Conservation (phyloP, 2,329 filamentous ascomycete genomes). For the Pseudogymnoascus sp. region DNA sequence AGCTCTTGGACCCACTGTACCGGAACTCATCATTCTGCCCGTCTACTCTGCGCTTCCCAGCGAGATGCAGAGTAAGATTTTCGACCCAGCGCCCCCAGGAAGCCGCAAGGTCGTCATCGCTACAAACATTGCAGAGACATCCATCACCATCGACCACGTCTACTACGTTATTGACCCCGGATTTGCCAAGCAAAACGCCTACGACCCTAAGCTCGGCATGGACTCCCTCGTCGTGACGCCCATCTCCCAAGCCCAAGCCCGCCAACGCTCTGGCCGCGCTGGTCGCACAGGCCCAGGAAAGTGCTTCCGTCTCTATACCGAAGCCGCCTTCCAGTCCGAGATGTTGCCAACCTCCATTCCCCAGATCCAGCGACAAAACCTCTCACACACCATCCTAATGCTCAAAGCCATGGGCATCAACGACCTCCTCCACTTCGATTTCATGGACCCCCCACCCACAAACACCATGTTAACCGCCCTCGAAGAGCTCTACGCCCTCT, state of each 20-base stretch:
- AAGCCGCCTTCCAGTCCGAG: conserved; percentile 89
- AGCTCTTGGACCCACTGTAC: conserved; percentile 78
- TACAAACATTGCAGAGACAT: conserved; percentile 97
- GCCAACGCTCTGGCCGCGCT: conserved; percentile 85
- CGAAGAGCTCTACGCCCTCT: conserved; percentile 88
- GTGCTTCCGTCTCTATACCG: conserved; percentile 90
- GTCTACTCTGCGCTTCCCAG: conserved; percentile 93
- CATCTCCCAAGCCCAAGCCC: conserved; percentile 93
- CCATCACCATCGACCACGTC: conserved; percentile 94
- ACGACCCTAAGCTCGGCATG: conserved; percentile 96
- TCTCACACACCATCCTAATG: conserved; percentile 91
- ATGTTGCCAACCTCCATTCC: conserved; percentile 95
- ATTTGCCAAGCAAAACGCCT: conserved; percentile 96
- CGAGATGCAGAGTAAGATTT: conserved; percentile 90
- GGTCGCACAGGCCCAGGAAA: conserved; percentile 93
- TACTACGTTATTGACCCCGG: conserved; percentile 96
- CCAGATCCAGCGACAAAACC: conserved; percentile 90
- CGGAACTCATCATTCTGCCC: conserved; percentile 84
- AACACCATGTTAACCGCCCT: conserved; percentile 96
- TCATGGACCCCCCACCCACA: conserved; percentile 96
- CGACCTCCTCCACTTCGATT: conserved; percentile 92
- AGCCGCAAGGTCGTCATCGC: conserved; percentile 92
- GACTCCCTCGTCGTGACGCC: conserved; percentile 92
- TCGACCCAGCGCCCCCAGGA: conserved; percentile 82
- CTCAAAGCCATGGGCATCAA: conserved; percentile 99